A percentile compares a stretch with the other conserved stretches of the same genome.
These are phyloP conservation scores for Trichophyton verrucosum DNA, from an alignment of 2,329 filamentous ascomycete species.

Conservation along the genomic window DNA sequence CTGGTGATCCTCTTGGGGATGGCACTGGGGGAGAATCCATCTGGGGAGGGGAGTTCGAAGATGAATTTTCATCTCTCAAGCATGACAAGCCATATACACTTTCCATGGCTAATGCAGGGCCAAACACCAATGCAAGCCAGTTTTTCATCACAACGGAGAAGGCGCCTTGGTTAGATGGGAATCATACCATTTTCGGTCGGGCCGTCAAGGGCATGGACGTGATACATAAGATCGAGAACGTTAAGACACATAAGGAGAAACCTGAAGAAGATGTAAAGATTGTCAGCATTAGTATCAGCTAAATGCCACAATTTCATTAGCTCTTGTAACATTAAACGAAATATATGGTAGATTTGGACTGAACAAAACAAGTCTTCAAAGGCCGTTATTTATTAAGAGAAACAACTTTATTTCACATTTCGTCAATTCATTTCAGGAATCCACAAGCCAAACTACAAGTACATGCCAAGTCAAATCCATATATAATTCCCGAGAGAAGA, in stretches of 20 bases:
- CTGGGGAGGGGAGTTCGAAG: constrained; percentile 83
- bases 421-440: background rate
- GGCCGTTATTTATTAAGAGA: background rate
- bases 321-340: no score
- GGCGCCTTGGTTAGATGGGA: constrained; percentile 89
- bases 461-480: background rate
- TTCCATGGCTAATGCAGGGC: constrained; percentile 95
- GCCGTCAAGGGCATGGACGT: constrained; percentile 86
- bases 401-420: background rate
- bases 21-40: constrained; percentile 85
- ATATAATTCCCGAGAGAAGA: background rate
- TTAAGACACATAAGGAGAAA: constrained; percentile 77
- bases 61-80: constrained; percentile 81
- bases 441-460: background rate
- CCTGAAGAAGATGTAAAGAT: constrained; percentile 97
- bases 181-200: constrained; percentile 91
- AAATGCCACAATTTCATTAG: background rate
- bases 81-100: constrained; percentile 95
- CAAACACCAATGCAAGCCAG: constrained; percentile 88
- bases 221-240: constrained; percentile 89
- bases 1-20: constrained; percentile 74
- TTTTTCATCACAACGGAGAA: constrained; percentile 99
- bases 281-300: constrained; percentile 55
- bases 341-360: no score
- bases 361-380: background rate